A percentile compares a stretch with the other conserved stretches of the same genome.
Conservation (phyloP, 2,329 filamentous ascomycete genomes). For the Pyrenophora graminea region DNA sequence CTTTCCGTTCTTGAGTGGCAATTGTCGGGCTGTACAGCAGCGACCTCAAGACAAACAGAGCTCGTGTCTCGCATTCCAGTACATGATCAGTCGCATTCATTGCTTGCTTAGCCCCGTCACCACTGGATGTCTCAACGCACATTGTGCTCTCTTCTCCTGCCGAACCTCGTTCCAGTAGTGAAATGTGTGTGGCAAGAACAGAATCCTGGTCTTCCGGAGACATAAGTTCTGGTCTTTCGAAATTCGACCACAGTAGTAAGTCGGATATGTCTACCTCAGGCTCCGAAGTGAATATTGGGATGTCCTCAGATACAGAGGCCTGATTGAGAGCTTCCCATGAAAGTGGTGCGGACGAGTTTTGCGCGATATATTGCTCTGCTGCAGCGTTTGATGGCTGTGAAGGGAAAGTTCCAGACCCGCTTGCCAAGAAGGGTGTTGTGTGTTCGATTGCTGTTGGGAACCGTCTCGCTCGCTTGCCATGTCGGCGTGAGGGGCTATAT, state of each 20-base stretch:
- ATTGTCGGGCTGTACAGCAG: background rate
- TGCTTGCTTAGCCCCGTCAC: background rate
- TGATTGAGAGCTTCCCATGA: background rate
- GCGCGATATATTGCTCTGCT: background rate
- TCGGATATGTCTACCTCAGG: background rate
- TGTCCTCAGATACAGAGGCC: background rate
- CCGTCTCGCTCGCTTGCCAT: constrained; percentile 2
- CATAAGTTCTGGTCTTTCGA: background rate
- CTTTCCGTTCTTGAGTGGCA: background rate
- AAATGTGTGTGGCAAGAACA: background rate
- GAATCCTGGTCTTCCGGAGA: background rate
- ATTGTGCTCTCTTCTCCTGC: constrained; percentile 1
- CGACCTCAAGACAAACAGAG: background rate
- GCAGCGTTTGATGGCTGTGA: background rate
- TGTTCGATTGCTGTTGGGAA: background rate
- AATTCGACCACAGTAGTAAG: background rate
- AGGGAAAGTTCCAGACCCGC: background rate
- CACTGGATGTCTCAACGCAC: background rate
- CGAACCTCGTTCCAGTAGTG: background rate
- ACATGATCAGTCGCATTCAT: constrained; percentile 1
- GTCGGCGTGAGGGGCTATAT: constrained; percentile 1
- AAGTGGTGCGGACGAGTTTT: background rate
- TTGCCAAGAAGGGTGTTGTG: background rate
- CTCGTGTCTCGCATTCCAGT: background rate
- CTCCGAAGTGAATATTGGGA: background rate